Conservation (phyloP, 768 basidiomycete genomes). For the Psilocybe azurescens region DNA sequence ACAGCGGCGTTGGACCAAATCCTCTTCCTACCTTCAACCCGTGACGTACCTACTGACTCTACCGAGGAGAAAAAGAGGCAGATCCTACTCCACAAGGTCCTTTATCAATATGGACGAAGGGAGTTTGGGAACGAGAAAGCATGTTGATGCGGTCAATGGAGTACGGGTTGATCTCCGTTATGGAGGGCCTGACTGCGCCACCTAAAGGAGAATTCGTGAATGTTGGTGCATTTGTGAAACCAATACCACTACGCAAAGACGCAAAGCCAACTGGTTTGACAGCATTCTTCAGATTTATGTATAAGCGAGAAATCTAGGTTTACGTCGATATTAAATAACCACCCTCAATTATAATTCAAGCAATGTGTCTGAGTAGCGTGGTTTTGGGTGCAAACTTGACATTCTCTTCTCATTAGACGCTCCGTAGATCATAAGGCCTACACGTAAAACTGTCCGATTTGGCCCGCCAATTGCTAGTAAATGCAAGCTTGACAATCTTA, state of each 20-base stretch:
- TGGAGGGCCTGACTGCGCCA: conserved; percentile 47
- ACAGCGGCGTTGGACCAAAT: neutral
- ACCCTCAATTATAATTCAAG: neutral
- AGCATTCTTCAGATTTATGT: neutral
- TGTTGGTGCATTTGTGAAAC: conserved; percentile 35
- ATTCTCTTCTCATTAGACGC: no score
- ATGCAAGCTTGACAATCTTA: no score
- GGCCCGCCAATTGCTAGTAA: no score
- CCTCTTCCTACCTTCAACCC: conserved; percentile 20
- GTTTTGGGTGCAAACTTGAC: no score
- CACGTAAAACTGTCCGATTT: no score
- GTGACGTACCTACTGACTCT: conserved; percentile 29
- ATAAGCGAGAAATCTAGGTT: neutral
- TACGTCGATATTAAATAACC: neutral
- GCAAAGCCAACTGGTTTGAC: conserved; percentile 3
- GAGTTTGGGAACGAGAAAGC: conserved; percentile 71
- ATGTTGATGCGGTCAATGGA: conserved; percentile 68
- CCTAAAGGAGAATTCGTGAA: conserved; percentile 27
- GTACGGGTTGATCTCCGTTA: conserved; percentile 48
- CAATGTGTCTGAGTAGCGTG: no score
- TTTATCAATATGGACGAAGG: conserved; percentile 72
- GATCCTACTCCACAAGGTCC: conserved; percentile 44
- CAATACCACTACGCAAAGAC: conserved; percentile 4
- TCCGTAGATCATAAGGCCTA: no score
- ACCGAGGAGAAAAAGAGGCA: conserved; percentile 29